phyloP scores from a whole-genome alignment of 768 basidiomycete species.

The Daedaleopsis nitida region DNA sequence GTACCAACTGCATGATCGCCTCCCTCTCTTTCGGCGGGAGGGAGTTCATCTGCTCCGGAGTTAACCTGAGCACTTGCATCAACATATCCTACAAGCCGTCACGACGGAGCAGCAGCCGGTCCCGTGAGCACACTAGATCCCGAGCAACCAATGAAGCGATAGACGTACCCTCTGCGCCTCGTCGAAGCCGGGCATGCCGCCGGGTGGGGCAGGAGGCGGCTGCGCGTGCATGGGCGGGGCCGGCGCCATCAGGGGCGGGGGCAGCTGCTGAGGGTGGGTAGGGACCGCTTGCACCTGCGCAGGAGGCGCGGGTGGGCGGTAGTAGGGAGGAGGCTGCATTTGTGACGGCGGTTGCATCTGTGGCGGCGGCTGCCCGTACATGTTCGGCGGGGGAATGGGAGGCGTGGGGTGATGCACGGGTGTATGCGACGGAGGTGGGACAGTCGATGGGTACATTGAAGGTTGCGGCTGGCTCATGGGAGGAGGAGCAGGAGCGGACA shows the following conservation, averaged over 20 bases:
- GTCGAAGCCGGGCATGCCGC: conserved; percentile 34
- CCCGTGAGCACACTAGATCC: background rate
- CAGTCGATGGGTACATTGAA: conserved; percentile 18
- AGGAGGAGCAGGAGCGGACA: conserved; percentile 12
- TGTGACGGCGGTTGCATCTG: conserved; percentile 27
- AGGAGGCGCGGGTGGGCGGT: conserved; percentile 32
- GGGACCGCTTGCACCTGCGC: conserved; percentile 34
- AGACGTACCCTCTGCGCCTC: conserved; percentile 52
- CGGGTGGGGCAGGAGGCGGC: conserved; percentile 33
- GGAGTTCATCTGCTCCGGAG: conserved; percentile 79
- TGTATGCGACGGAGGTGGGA: conserved; percentile 18
- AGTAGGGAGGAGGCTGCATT: no score
- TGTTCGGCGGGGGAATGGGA: conserved; percentile 26
- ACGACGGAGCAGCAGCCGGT: no score
- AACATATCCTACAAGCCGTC: conserved; percentile 64
- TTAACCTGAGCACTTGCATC: conserved; percentile 82
- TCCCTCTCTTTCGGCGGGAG: conserved; percentile 77
- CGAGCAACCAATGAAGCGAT: conserved; percentile 19
- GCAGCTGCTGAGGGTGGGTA: conserved; percentile 27
- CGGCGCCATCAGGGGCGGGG: conserved; percentile 30
- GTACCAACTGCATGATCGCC: conserved; percentile 79
- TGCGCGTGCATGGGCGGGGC: conserved; percentile 34
- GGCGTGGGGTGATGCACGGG: conserved; percentile 25
- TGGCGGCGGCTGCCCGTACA: conserved; percentile 27
- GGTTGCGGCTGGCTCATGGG: conserved; percentile 32